Conservation (phyloP, 2,329 filamentous ascomycete genomes). For the Aspergillus intermedius region DNA sequence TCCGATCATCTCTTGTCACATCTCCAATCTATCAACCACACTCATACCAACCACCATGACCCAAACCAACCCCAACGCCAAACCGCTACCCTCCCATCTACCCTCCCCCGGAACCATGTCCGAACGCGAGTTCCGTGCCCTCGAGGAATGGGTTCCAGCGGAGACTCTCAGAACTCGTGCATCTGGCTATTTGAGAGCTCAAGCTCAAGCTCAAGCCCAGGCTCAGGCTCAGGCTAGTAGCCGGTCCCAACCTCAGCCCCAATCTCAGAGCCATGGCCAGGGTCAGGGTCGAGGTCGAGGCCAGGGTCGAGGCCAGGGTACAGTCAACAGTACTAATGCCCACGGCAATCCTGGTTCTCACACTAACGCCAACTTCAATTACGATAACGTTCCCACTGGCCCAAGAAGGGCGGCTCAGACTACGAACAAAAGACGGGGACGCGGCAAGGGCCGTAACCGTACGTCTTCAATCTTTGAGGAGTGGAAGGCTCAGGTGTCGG, state of each 20-base stretch:
- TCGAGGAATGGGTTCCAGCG: slow-evolving; percentile 12
- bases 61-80: neutral
- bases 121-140: slow-evolving; percentile 5
- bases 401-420: neutral
- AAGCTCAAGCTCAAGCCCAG: neutral
- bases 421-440: neutral
- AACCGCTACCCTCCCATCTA: neutral
- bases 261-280: neutral
- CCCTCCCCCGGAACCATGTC: slow-evolving; percentile 1
- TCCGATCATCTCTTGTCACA: too few relatives aligned
- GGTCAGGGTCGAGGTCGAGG: neutral
- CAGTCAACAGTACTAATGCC: neutral
- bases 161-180: slow-evolving; percentile 2
- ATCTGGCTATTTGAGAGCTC: neutral
- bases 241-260: neutral
- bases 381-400: too few relatives aligned
- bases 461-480: slow-evolving; percentile 12
- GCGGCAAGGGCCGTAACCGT: neutral
- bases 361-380: neutral
- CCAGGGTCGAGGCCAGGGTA: neutral
- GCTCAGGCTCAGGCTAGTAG: neutral
- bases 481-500: slow-evolving; percentile 10
- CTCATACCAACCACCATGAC: neutral
- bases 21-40: too few relatives aligned
- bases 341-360: neutral